These are phyloP conservation scores for Beauveria pseudobassiana DNA, from an alignment of 2,329 filamentous ascomycete species.

Conservation along the genomic window DNA sequence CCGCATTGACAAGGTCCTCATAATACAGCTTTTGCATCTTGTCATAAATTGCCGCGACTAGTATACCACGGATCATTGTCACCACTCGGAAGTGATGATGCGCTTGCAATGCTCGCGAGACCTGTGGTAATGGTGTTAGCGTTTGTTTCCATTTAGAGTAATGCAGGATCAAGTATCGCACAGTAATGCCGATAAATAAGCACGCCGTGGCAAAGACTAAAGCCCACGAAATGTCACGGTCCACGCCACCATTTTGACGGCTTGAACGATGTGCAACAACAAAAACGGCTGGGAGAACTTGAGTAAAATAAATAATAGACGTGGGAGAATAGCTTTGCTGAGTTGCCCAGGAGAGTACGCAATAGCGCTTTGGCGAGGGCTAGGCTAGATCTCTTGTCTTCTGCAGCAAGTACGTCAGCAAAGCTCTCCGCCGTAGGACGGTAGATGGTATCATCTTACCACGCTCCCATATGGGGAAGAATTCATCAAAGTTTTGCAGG, in stretches of 20 bases:
- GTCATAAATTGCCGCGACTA: not conserved
- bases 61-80: not conserved
- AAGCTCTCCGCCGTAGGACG: no score
- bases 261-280: not conserved
- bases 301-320: not conserved
- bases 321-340: not conserved
- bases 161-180: not conserved
- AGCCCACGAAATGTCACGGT: not conserved
- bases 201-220: not conserved
- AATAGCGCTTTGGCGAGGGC: not conserved
- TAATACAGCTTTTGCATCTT: not conserved
- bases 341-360: not conserved
- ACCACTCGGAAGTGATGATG: not conserved
- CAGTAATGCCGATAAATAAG: not conserved
- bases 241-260: not conserved
- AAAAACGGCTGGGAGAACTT: not conserved
- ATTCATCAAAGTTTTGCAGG: not conserved
- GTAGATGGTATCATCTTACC: not conserved
- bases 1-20: not conserved
- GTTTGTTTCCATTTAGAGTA: not conserved
- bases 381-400: not conserved
- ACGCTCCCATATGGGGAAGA: not conserved
- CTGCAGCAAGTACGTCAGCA: no score
- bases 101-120: not conserved
- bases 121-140: not conserved